Percentiles rank a stretch among this genome's conserved stretches.
These are phyloP conservation scores for Podospora australis DNA, from an alignment of 495 filamentous ascomycete genomes.

Conservation along the genomic window DNA sequence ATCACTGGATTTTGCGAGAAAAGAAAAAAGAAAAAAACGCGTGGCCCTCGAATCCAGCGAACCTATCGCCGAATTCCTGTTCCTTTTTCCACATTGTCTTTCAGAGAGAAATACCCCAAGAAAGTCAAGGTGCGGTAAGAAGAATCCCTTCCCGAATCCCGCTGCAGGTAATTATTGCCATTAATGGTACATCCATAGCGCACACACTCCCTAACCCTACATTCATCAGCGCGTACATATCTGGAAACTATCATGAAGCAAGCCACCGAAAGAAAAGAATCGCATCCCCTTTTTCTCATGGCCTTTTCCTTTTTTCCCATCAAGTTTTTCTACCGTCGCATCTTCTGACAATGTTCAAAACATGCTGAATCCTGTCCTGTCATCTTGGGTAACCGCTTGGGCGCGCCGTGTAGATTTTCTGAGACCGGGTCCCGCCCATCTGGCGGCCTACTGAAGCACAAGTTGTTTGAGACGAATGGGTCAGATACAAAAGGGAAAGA, in stretches of 20 bases:
- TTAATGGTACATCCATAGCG: no score
- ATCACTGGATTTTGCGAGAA: no score
- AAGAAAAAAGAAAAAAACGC: no score
- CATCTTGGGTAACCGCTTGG: slow-evolving; percentile 1
- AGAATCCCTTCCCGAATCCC: no score
- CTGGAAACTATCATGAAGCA: no score
- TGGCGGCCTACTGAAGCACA: slow-evolving; percentile 25
- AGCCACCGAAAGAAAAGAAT: background rate
- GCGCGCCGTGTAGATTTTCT: slow-evolving; percentile 7
- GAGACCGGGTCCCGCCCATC: slow-evolving; percentile 21
- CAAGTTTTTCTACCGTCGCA: background rate
- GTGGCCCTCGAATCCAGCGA: background rate
- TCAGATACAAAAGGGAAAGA: slow-evolving; percentile 7
- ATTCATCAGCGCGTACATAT: no score
- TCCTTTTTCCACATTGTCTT: background rate
- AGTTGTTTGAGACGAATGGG: slow-evolving; percentile 25
- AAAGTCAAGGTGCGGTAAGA: background rate
- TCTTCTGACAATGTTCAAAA: background rate
- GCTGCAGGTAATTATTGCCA: no score
- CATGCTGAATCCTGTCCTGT: background rate
- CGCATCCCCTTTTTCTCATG: background rate
- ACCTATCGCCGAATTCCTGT: no score
- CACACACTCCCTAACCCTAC: no score
- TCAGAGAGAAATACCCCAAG: background rate
- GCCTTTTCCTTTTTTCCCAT: no score